These are phyloP conservation scores for Tuber melanosporum DNA, from an alignment of 495 filamentous ascomycete genomes.

Conservation along the genomic window DNA sequence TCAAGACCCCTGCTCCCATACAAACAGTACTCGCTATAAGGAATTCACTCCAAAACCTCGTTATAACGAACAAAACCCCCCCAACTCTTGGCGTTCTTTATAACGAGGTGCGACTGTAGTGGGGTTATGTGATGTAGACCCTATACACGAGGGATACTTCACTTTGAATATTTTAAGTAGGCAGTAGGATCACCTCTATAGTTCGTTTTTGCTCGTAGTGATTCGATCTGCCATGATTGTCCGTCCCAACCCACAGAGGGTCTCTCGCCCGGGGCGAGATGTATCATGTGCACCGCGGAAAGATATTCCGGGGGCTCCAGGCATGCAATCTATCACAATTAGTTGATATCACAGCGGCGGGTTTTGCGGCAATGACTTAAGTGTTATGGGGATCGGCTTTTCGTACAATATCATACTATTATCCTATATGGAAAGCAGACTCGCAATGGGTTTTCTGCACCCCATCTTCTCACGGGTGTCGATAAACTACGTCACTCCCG, in stretches of 20 bases:
- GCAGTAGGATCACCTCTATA: neutral
- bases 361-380: too few species aligned
- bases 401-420: neutral
- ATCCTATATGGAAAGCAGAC: neutral
- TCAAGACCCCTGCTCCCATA: too few species aligned
- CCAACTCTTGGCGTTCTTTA: too few species aligned
- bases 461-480: neutral
- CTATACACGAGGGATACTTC: neutral
- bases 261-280: neutral
- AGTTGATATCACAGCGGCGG: neutral
- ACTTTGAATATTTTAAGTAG: neutral
- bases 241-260: neutral
- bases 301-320: neutral
- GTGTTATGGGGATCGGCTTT: neutral
- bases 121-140: neutral
- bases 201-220: neutral
- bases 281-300: too few species aligned
- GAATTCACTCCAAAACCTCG: too few species aligned
- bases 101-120: too few species aligned
- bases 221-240: neutral
- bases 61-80: too few species aligned
- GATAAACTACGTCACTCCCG: too few species aligned
- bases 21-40: too few species aligned
- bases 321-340: neutral
- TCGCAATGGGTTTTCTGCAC: neutral